Conservation (phyloP, 495 filamentous ascomycete genomes). For the Trichoderma orchidacearum region DNA sequence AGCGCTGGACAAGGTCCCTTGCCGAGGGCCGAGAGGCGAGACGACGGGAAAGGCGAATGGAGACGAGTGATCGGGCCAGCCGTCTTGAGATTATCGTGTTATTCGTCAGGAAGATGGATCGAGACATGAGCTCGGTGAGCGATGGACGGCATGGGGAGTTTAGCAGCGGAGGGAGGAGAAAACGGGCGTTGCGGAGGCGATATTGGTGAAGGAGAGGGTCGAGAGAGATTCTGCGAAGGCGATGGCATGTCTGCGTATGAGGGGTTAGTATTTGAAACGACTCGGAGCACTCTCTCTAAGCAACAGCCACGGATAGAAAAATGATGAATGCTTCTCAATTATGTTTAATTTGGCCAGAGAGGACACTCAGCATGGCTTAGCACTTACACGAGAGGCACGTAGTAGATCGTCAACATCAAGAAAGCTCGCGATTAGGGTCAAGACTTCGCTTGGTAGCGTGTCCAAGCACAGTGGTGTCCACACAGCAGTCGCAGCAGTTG, state of each 20-base stretch:
- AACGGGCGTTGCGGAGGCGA: slow-evolving; percentile 37
- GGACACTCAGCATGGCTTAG: slow-evolving; percentile 3
- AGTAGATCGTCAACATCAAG: slow-evolving; percentile 46
- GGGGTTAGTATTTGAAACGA: background rate
- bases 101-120: slow-evolving; percentile 46
- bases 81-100: slow-evolving; percentile 38
- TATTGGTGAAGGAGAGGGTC: slow-evolving; percentile 40
- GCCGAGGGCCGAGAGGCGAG: slow-evolving; percentile 28
- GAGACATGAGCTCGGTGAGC: slow-evolving; percentile 32
- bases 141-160: slow-evolving; percentile 36
- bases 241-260: slow-evolving; percentile 36
- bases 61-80: slow-evolving; percentile 35
- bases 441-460: slow-evolving; percentile 40
- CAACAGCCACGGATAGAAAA: no score
- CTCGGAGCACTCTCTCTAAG: background rate
- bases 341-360: background rate
- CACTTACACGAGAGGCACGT: slow-evolving; percentile 37
- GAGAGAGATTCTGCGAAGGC: slow-evolving; percentile 36
- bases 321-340: no score
- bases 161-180: slow-evolving; percentile 31
- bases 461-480: slow-evolving; percentile 7
- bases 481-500: background rate
- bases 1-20: slow-evolving; percentile 27
- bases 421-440: slow-evolving; percentile 38
- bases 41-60: slow-evolving; percentile 30